Evolutionary conservation across 257 asterid species (phyloP), one percentile per base, ranked within the genome.

Genomic region (Gentiana straminea): DNA sequence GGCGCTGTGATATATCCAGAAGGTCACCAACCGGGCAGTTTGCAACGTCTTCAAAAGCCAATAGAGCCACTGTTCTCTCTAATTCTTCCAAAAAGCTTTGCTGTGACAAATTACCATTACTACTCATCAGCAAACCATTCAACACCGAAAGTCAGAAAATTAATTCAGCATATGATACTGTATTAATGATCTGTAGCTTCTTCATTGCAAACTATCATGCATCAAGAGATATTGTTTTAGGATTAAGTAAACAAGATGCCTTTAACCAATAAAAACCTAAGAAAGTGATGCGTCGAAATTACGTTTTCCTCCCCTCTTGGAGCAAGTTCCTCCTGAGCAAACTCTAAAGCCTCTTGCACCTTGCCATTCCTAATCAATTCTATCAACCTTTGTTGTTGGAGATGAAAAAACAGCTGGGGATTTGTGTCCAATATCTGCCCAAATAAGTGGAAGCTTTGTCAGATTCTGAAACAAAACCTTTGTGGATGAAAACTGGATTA

Each of bases 311-410:
- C 97, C 58, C 93, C 95, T 73, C 86, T 77, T 34, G 95, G 94
- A 74, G 94, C 95, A 63, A 89, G 95, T 76, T 89, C 93, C 73
- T 86, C 94, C 68, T 80, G 94, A 65, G 95, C 95, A 73, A 89
- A 84, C 65, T 84, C 94, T 73, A 89, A 72, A 69, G 97, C 97
- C 63, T 86, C 93, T 60, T 78, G 84, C 3, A 84, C 71, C 78
- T 82, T 86, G 52, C 85, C 88, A 51, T 82, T 72, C 50, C 95
- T 73, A 57, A 86, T 80, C 74, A 89, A 67, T 61, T 89, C 97
- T 64, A 89, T 84, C 73, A 89, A 75, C 63, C 90, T 73, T 71
- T 86, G 97, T 64, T 89, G 94, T 61, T 84, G 94, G 65, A 86
- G 97, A 78, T 84, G 97, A 72, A 89, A 89, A 75, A 75, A 74